These are phyloP conservation scores for Auricularia sp. DNA, from an alignment of 768 basidiomycete genomes.

Conservation along the genomic window DNA sequence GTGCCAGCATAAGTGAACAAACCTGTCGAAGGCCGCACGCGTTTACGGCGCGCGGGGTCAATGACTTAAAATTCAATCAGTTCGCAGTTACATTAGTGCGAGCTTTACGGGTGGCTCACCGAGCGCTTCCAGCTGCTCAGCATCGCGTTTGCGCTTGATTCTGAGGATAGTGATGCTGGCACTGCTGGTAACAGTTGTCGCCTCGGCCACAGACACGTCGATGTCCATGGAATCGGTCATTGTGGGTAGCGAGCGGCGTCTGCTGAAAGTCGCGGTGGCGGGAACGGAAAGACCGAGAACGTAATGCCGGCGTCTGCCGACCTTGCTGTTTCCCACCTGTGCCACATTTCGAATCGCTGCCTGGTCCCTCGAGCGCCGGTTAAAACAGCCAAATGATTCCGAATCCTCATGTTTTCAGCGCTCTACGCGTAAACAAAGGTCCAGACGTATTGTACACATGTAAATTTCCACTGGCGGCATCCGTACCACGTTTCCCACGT, in stretches of 20 bases:
- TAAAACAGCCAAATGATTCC: too few species aligned
- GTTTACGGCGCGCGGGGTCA: neutral
- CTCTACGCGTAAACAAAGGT: too few species aligned
- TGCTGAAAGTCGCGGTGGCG: too few species aligned
- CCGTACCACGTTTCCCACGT: too few species aligned
- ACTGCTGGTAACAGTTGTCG: neutral
- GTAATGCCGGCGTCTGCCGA: too few species aligned
- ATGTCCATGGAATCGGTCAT: neutral
- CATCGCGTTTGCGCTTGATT: conserved; percentile 73
- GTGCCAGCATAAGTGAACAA: neutral
- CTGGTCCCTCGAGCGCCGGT: too few species aligned
- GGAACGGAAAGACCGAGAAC: too few species aligned
- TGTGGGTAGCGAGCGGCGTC: neutral
- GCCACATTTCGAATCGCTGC: too few species aligned
- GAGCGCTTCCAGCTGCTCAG: conserved; percentile 73
- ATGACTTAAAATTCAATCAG: conserved; percentile 1
- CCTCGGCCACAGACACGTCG: neutral
- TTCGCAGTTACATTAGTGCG: conserved; percentile 1
- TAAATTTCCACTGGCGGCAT: too few species aligned
- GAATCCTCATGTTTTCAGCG: too few species aligned
- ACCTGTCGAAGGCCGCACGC: neutral
- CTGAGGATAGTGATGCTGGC: conserved; percentile 47
- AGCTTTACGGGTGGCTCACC: conserved; percentile 33
- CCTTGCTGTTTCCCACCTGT: too few species aligned
- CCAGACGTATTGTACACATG: too few species aligned